Base-by-base conservation (phyloP, 2,329 filamentous ascomycete genomes). In the Paraconiothyrium brasiliense region DNA sequence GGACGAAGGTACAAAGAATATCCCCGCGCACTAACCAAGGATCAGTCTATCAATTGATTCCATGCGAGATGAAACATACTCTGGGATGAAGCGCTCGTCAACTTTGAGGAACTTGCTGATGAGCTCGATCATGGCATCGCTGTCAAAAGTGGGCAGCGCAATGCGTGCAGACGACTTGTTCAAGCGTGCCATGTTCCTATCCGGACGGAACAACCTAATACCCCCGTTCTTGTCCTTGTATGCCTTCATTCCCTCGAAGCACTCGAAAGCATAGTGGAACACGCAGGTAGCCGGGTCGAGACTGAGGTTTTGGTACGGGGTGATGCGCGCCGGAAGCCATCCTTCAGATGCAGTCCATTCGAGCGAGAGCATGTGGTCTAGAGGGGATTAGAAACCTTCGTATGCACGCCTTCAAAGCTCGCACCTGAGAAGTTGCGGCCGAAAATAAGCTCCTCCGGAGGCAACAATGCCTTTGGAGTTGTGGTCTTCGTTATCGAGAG, bases 221-320 rank as follows among this genome's bases (percentile, higher is more conserved):
- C 89, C 83, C 71, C 92, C 92, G 47, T 87, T 78, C 73, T 86
- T 88, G 82, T 97, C 93, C 81, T 94, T 96, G 86, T 99, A 99
- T 62, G 95, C 95, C 85, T 99, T 99, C 93, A 98, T 97, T 71
- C 95, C 95, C 84, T 99, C 95, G 81, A 99, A 99, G 79, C 92
- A 95, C 81, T 96, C 92, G 77, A 98, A 98, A 52, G 93, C 95
- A 81, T 99, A 99, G 86, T 99, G 95, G 83, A 99, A 94, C 65
- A 98, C 95, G 82, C 94, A 98, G 37, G 93, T 95, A 47, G 95
- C 93, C 30, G 95, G 95, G 80, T 98, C 95, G 72, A 99, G 90
- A 49, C 92, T 94, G 71, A 99, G 92, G 82, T 97, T 97, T 82
- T 97, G 93, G 85, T 98, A 98, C 22, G 95, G 95, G 20, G 87